Evolutionary conservation across 108 stramenopile species (phyloP).

Genomic region (Schizochytrium sp.): DNA sequence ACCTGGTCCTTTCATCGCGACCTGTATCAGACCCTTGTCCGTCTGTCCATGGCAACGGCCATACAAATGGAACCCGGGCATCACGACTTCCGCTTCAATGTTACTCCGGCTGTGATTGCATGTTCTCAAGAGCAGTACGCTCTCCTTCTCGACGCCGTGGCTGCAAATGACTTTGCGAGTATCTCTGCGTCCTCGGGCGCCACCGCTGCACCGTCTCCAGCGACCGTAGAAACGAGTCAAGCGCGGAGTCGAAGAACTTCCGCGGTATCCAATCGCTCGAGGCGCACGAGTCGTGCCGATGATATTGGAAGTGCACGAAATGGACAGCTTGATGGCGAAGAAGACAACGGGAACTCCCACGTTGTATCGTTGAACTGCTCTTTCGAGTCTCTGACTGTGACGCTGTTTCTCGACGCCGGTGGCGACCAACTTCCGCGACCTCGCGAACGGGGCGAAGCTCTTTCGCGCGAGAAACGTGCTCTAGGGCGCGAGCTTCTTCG

Average conservation of each 20-base stretch:
- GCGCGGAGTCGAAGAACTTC: no score
- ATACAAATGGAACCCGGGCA: background rate
- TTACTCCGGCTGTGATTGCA: background rate
- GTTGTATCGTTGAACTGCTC: no score
- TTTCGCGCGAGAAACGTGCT: background rate
- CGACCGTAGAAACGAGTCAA: no score
- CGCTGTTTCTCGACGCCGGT: background rate
- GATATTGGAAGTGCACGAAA: no score
- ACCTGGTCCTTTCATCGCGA: background rate
- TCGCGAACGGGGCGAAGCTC: background rate
- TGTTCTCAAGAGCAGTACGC: slow-evolving; percentile 3
- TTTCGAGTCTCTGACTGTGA: no score
- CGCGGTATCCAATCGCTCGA: no score
- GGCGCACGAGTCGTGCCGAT: no score
- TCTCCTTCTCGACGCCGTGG: background rate
- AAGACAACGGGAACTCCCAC: no score
- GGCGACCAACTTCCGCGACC: background rate
- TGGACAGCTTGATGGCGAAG: no score
- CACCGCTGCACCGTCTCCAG: no score
- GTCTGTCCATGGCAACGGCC: background rate
- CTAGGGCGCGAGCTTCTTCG: background rate
- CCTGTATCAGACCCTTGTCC: background rate
- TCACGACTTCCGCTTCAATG: background rate
- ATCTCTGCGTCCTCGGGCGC: background rate
- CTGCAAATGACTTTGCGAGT: background rate